Evolutionary conservation across 441 rosid species (phyloP).

Genomic region (Geranium incanum): DNA sequence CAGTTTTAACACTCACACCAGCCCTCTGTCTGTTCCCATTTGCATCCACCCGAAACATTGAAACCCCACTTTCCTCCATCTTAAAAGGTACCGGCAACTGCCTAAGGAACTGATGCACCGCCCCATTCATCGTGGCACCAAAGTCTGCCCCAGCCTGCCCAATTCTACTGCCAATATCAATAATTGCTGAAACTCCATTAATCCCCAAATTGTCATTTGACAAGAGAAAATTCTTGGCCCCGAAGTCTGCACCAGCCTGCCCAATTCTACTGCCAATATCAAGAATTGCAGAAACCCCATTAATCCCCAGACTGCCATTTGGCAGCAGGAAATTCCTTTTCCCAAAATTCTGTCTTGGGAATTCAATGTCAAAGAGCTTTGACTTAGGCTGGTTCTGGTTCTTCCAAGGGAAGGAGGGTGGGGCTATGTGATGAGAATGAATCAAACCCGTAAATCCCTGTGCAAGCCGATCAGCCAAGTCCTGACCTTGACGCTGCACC

Average conservation of each 20-base stretch:
- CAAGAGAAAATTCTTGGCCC: slow-evolving; percentile 47
- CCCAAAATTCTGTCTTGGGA: slow-evolving; percentile 38
- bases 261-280: slow-evolving; percentile 72
- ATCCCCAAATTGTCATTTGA: slow-evolving; percentile 36
- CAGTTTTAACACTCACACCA: slow-evolving; percentile 24
- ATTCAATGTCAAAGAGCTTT: slow-evolving; percentile 61
- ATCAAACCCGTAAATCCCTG: slow-evolving; percentile 83
- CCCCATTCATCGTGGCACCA: slow-evolving; percentile 61
- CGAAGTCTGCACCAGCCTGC: slow-evolving; percentile 74
- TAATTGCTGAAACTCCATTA: slow-evolving; percentile 59
- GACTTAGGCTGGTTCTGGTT: slow-evolving; percentile 47
- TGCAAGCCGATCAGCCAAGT: slow-evolving; percentile 74
- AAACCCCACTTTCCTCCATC: slow-evolving; percentile 34
- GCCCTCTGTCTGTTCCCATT: slow-evolving; percentile 22
- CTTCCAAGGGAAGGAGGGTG: slow-evolving; percentile 77
- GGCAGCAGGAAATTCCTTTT: slow-evolving; percentile 38
- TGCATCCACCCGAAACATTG: slow-evolving; percentile 22
- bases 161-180: slow-evolving; percentile 63
- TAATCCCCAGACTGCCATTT: slow-evolving; percentile 35
- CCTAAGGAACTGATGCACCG: slow-evolving; percentile 74
- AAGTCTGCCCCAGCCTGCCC: slow-evolving; percentile 82
- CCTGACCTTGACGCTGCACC: slow-evolving; percentile 60
- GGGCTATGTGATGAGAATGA: slow-evolving; percentile 54
- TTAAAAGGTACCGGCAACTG: slow-evolving; percentile 58
- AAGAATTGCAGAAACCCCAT: slow-evolving; percentile 61